Percentiles rank a stretch among this genome's conserved stretches.
Conservation (phyloP, 2,329 filamentous ascomycete species). For the Orbilia javanica region DNA sequence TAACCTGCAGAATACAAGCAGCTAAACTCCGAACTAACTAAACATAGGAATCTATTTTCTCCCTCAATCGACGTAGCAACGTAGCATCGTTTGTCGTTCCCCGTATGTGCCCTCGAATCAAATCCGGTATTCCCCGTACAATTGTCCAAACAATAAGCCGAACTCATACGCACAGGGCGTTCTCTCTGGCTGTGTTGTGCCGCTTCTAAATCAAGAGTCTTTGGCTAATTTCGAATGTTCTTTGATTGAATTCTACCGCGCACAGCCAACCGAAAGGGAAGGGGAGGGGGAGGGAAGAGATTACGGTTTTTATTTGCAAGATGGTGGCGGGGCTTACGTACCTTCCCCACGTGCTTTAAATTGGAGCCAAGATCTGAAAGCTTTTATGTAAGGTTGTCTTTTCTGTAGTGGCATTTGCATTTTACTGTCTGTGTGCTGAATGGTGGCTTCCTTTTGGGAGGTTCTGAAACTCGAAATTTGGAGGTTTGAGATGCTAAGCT, state of each 20-base stretch:
- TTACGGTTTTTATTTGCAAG: slow-evolving; percentile 16
- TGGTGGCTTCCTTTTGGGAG: neutral
- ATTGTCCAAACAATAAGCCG: neutral
- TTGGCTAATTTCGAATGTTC: slow-evolving; percentile 31
- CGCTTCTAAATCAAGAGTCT: slow-evolving; percentile 48
- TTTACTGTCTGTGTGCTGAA: neutral
- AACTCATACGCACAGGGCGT: slow-evolving; percentile 8
- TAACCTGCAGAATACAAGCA: neutral
- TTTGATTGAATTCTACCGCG: slow-evolving; percentile 18
- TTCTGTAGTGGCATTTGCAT: neutral
- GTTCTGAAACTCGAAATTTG: neutral
- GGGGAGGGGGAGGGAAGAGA: neutral
- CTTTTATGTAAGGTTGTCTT: neutral
- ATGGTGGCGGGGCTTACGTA: slow-evolving; percentile 47
- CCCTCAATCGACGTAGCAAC: slow-evolving; percentile 4
- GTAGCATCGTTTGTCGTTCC: slow-evolving; percentile 42
- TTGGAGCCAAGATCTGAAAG: slow-evolving; percentile 26
- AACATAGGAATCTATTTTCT: slow-evolving; percentile 15
- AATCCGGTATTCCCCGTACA: neutral
- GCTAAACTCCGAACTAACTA: neutral
- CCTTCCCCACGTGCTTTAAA: slow-evolving; percentile 45
- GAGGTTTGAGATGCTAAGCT: slow-evolving; percentile 3
- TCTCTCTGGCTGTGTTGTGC: slow-evolving; percentile 38
- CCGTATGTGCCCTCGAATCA: slow-evolving; percentile 6
- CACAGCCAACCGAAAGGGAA: slow-evolving; percentile 5